Percentiles rank a stretch among this genome's conserved stretches.
These are phyloP conservation scores for Rosa chinensis DNA, from an alignment of 306 rosid species.

Conservation along the genomic window DNA sequence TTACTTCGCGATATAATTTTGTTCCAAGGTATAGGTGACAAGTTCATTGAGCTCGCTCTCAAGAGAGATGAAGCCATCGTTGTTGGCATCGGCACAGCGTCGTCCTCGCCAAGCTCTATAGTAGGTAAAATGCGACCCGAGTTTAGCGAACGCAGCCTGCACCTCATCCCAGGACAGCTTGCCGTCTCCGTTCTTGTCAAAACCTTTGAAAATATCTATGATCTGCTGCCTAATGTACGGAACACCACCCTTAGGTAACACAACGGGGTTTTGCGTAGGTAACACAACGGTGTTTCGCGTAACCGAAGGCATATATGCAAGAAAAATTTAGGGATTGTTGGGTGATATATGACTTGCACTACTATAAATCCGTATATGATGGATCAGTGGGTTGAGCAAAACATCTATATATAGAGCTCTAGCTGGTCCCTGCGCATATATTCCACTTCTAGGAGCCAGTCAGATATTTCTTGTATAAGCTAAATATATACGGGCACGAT, in stretches of 20 bases:
- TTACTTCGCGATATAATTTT: background rate
- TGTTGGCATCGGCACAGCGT: constrained; percentile 9
- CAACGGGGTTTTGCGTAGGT: too few relatives aligned
- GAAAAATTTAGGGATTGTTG: background rate
- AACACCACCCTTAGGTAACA: background rate
- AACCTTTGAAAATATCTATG: constrained; percentile 9
- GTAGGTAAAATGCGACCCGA: constrained; percentile 6
- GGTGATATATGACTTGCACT: background rate
- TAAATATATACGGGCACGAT: too few relatives aligned
- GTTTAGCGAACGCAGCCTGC: constrained; percentile 16
- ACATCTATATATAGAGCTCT: background rate
- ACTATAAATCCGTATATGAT: background rate
- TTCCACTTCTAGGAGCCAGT: background rate
- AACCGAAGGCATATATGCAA: background rate
- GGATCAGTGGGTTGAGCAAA: background rate
- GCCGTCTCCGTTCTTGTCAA: constrained; percentile 28
- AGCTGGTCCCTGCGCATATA: background rate
- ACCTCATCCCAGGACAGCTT: constrained; percentile 25
- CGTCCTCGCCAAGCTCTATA: constrained; percentile 11
- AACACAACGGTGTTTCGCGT: too few relatives aligned
- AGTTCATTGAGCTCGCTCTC: constrained; percentile 14
- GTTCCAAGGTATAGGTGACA: constrained; percentile 4
- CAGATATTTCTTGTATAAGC: background rate
- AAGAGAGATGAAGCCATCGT: constrained; percentile 22
- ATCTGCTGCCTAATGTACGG: constrained; percentile 1